These are phyloP conservation scores for Epichloe uncinata DNA, from an alignment of 2,329 filamentous ascomycete species.

Conservation along the genomic window DNA sequence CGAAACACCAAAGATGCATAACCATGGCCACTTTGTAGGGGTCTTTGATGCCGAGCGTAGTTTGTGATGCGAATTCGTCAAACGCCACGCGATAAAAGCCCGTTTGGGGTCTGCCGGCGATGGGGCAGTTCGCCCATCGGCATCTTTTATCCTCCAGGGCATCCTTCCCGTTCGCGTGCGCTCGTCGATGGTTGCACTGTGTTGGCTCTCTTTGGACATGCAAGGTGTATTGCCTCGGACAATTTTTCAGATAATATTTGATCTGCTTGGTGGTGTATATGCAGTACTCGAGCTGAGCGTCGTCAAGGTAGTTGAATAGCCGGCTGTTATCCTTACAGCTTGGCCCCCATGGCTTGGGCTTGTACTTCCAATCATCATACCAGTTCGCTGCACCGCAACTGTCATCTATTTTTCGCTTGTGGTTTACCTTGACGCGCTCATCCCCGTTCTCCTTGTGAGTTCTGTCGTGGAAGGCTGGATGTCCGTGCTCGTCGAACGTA, in stretches of 20 bases:
- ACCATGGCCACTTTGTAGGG: conserved; percentile 49
- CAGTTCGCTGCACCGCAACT: neutral
- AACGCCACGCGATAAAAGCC: conserved; percentile 51
- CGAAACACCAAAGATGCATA: conserved; percentile 57
- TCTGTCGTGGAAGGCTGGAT: neutral
- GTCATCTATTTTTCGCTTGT: neutral
- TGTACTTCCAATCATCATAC: conserved; percentile 1
- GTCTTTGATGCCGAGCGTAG: conserved; percentile 29
- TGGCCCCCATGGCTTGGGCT: neutral
- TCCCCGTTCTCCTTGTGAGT: neutral
- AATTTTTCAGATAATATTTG: neutral
- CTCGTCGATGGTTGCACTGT: conserved; percentile 35
- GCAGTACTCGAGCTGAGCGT: neutral
- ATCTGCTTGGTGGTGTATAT: neutral
- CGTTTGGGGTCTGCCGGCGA: conserved; percentile 33
- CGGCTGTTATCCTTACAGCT: too few species aligned
- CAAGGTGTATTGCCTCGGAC: conserved; percentile 28
- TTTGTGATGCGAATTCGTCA: conserved; percentile 43
- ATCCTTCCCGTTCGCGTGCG: conserved; percentile 11
- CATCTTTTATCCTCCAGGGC: conserved; percentile 35
- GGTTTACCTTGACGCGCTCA: neutral
- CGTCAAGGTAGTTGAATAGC: neutral
- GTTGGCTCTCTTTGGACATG: conserved; percentile 50
- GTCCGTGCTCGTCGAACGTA: neutral
- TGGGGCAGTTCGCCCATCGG: conserved; percentile 42